Percentiles rank a stretch among this genome's conserved stretches.
Evolutionary conservation across 352 stramenopile species (phyloP).

Genomic region (Pythium rishiriense): DNA sequence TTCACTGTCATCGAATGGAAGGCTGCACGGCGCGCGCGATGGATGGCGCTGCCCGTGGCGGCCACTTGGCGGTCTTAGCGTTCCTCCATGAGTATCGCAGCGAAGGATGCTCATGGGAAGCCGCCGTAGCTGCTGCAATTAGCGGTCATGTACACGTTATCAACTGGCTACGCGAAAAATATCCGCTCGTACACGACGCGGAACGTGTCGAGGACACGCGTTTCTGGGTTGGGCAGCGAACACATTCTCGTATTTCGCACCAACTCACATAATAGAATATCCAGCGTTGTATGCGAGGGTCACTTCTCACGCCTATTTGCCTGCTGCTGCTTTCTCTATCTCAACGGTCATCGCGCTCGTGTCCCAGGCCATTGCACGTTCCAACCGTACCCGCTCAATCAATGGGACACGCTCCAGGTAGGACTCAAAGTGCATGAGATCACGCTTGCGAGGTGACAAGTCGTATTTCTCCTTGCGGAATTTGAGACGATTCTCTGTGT

Average conservation of each 20-base stretch:
- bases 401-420: conserved; percentile 60
- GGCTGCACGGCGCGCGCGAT: conserved; percentile 14
- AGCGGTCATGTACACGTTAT: conserved; percentile 10
- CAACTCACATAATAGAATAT: no score
- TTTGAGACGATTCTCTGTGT: conserved; percentile 39
- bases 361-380: conserved; percentile 36
- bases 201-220: neutral
- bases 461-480: conserved; percentile 66
- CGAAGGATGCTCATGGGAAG: conserved; percentile 18
- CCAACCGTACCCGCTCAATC: conserved; percentile 42
- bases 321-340: conserved; percentile 18
- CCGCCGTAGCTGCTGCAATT: conserved; percentile 1
- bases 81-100: conserved; percentile 15
- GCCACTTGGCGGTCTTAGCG: conserved; percentile 3
- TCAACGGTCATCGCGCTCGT: conserved; percentile 17
- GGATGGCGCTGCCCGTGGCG: conserved; percentile 8
- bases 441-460: conserved; percentile 41
- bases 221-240: neutral
- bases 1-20: conserved; percentile 4
- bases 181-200: conserved; percentile 9
- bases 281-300: no score
- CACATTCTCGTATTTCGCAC: no score
- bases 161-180: conserved; percentile 2
- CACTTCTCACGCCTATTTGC: neutral
- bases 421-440: conserved; percentile 46